Evolutionary conservation across 495 filamentous ascomycete genomes (phyloP).

Genomic region (Pseudomonodictys pantanalensis): DNA sequence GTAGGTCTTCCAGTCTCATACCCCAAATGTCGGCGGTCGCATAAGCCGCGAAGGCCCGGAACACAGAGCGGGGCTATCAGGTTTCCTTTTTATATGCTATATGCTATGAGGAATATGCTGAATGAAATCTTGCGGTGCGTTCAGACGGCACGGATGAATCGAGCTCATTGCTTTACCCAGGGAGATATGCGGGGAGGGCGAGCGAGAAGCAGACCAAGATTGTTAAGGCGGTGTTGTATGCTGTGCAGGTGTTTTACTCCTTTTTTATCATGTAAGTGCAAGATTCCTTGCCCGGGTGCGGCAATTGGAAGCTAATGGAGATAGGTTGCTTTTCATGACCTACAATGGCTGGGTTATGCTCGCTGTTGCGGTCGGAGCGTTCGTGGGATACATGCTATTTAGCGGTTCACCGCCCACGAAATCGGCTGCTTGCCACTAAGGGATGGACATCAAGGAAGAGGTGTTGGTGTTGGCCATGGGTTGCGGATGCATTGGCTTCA

Average conservation of each 20-base stretch:
- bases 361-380: constrained; percentile 82
- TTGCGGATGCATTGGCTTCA: too few relatives aligned
- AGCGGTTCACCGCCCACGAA: constrained; percentile 64
- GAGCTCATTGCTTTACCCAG: constrained; percentile 72
- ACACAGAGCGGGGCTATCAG: neutral
- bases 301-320: neutral
- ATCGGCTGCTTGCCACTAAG: constrained; percentile 83
- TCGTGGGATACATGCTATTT: constrained; percentile 83
- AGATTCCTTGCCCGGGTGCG: neutral
- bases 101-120: too few relatives aligned
- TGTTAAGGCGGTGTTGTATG: constrained; percentile 80
- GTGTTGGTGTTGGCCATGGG: too few relatives aligned
- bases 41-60: neutral
- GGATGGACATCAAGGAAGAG: too few relatives aligned
- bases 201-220: constrained; percentile 61
- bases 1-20: constrained; percentile 17
- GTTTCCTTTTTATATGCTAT: too few relatives aligned
- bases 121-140: neutral
- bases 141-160: constrained; percentile 43
- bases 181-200: constrained; percentile 48
- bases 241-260: constrained; percentile 93
- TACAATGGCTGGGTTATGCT: constrained; percentile 99
- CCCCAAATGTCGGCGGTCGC: neutral
- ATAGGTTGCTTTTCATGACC: constrained; percentile 97
- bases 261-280: constrained; percentile 97